phyloP scores from a whole-genome alignment of 2,329 filamentous ascomycete genomes.

The Hymenoscyphus salicellus region DNA sequence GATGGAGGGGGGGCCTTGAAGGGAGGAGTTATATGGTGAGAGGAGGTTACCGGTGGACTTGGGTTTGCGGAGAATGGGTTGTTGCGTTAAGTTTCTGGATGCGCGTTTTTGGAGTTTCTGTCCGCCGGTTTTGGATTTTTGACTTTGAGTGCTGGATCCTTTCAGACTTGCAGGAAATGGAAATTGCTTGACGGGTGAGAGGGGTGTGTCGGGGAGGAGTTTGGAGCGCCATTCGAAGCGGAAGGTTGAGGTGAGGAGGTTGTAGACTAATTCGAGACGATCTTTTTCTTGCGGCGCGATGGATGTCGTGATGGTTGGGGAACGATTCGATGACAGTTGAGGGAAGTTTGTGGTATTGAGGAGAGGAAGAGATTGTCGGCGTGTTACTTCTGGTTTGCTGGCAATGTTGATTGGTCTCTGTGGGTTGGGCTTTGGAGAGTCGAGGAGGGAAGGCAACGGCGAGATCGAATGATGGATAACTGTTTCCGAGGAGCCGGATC shows the following conservation, averaged over 20 bases:
- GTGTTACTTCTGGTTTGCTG: neutral
- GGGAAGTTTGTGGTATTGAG: neutral
- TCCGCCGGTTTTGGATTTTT: neutral
- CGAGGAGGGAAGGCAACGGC: neutral
- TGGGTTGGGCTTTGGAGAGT: neutral
- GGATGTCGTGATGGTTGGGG: neutral
- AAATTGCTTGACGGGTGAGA: neutral
- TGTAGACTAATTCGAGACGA: conserved; percentile 18
- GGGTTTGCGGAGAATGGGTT: neutral
- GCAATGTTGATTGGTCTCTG: neutral
- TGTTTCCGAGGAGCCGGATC: neutral
- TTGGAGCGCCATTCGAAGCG: conserved; percentile 11
- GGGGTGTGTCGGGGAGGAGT: conserved; percentile 9
- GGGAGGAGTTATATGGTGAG: conserved; percentile 1
- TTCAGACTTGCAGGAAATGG: neutral
- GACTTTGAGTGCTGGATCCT: neutral
- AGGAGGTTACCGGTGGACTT: neutral
- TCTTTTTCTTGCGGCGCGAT: neutral
- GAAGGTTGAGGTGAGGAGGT: conserved; percentile 17
- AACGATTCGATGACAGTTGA: neutral
- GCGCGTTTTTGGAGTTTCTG: neutral
- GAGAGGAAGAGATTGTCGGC: neutral
- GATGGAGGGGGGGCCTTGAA: neutral
- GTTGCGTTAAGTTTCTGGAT: neutral
- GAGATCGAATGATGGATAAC: neutral